Evolutionary conservation across 331 rosid genomes (phyloP).

Genomic region (Acacia pycnantha): DNA sequence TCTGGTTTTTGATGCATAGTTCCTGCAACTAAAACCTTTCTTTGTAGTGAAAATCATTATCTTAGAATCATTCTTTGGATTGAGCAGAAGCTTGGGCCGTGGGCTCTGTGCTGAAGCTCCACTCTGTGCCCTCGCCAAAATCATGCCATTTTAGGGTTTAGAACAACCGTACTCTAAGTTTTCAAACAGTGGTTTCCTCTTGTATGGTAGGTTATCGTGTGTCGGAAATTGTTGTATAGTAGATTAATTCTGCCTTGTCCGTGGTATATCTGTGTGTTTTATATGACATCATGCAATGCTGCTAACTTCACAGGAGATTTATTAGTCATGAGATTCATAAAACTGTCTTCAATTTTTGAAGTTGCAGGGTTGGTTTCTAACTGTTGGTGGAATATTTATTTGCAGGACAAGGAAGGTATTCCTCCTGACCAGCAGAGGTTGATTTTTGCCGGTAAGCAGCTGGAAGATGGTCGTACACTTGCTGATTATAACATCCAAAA

Average conservation of each 20-base stretch:
- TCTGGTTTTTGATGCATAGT: background rate
- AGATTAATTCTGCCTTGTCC: background rate
- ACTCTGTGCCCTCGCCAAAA: background rate
- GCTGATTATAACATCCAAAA: conserved; percentile 13
- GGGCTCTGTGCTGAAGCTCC: background rate
- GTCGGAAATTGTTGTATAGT: background rate
- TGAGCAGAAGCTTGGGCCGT: background rate
- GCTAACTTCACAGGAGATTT: background rate
- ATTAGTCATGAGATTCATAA: background rate
- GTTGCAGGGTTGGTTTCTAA: background rate
- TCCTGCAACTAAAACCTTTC: background rate
- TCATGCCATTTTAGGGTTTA: background rate
- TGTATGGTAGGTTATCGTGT: background rate
- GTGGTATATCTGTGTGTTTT: background rate
- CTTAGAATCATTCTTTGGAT: background rate
- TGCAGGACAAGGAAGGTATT: conserved; percentile 8
- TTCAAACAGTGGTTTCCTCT: background rate
- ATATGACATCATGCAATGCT: background rate
- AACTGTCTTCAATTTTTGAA: background rate
- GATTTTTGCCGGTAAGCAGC: conserved; percentile 12
- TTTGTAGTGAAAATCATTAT: background rate
- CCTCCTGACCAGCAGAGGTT: conserved; percentile 15
- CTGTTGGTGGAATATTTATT: background rate
- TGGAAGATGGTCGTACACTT: conserved; percentile 8
- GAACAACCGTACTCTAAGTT: background rate